These are phyloP conservation scores for Bidens hawaiensis DNA, from an alignment of 140 eudicot genomes.

Conservation along the genomic window DNA sequence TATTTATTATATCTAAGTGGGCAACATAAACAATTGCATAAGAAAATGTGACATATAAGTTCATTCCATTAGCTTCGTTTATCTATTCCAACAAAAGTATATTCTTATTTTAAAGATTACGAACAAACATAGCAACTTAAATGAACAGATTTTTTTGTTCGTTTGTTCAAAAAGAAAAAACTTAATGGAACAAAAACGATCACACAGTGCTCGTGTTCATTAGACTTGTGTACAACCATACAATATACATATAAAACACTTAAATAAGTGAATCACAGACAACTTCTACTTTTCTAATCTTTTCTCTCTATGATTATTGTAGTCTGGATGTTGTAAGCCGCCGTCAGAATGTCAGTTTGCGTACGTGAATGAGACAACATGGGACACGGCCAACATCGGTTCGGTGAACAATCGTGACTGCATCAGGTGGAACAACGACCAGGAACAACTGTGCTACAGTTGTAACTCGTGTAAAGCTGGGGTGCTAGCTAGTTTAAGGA, in stretches of 20 bases:
- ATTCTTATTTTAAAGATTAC: no score
- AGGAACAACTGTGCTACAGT: slow-evolving; percentile 56
- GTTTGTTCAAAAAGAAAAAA: not conserved
- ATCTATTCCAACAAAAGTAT: not conserved
- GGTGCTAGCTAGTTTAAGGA: slow-evolving; percentile 70
- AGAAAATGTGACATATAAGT: no score
- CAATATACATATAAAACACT: not conserved
- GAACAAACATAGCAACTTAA: not conserved
- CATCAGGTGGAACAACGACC: slow-evolving; percentile 73
- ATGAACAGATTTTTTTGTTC: not conserved
- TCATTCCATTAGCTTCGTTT: not conserved
- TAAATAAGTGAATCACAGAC: not conserved
- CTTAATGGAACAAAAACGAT: no score
- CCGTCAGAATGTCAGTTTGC: slow-evolving; percentile 73
- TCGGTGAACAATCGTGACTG: slow-evolving; percentile 49
- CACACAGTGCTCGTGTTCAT: not conserved
- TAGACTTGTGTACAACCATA: not conserved
- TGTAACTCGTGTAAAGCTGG: slow-evolving; percentile 96
- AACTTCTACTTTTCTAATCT: not conserved
- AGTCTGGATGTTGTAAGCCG: slow-evolving; percentile 99
- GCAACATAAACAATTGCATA: no score
- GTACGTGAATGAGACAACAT: slow-evolving; percentile 67
- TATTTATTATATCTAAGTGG: no score
- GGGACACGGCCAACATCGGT: slow-evolving; percentile 41
- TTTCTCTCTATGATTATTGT: not conserved